Base-by-base conservation (phyloP, 1,284 basidiomycete genomes). In the Rhizoctonia solani region DNA sequence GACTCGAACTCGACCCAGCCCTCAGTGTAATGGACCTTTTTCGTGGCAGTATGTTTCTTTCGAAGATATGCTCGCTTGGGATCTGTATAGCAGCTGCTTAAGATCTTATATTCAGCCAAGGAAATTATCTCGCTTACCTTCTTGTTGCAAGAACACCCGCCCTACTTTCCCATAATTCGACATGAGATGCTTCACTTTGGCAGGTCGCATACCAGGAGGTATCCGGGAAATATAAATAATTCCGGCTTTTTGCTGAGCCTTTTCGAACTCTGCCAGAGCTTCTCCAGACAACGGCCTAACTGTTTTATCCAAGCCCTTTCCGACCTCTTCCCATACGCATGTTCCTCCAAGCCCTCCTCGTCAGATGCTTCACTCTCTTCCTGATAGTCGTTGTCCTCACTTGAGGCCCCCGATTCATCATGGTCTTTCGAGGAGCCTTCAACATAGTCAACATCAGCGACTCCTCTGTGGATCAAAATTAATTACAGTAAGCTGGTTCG, bases 1-100 rank as follows among this genome's bases (percentile, higher is more conserved):
- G 96, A 91, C 71, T 88, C 85, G 78, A 98, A 99, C 79, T 99
- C 97, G 50, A 99, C 90, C 97, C 97, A 99, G 32, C 97, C 97
- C 77, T 99, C 97, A 0, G 89, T 90, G 75, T 90, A 99, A 74
- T 95, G 89, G 0, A 85, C 78, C 75, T 92, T 90, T 77, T 91
- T 93, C 4, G 92, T 93, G 6, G 88, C 81, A 4, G 87, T 89
- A 75, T 90, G 87, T 76, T 92, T 92, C 58, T 83, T 81, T 47
- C 90, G 80, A 42, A 91, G 79, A 78, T 90, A 90, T 25, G 90
- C 88, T 21, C 87, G 81, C 76, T 91, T 92, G 2, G 89, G 77
- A 76, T 92, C 90, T 92, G 72, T n/a, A 6, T 11, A 19, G 21
- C 44, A 46, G 69, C 55, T 49, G 21, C n/a, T 50, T 34, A 21